Evolutionary conservation across 495 filamentous ascomycete species (phyloP).

Genomic region (Aspergillus diversus): DNA sequence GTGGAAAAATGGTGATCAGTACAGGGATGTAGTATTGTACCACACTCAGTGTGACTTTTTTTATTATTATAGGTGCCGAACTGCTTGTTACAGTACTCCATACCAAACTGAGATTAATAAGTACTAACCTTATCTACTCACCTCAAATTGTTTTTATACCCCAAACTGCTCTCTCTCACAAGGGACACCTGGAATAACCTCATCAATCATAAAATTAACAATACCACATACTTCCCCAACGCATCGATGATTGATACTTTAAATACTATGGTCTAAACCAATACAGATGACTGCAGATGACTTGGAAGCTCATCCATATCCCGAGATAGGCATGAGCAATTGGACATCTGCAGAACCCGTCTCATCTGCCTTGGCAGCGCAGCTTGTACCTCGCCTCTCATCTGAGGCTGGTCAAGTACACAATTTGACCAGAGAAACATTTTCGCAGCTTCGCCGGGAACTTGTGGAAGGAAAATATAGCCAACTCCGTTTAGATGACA

Average conservation of each 20-base stretch:
- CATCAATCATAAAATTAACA: not conserved
- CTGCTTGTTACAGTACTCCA: not conserved
- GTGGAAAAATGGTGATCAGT: not conserved
- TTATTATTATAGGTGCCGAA: not conserved
- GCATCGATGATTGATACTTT: not conserved
- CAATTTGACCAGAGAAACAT: conserved; percentile 54
- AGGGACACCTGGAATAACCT: too few species aligned
- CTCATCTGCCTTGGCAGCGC: conserved; percentile 70
- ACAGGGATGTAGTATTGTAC: too few species aligned
- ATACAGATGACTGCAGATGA: conserved; percentile 33
- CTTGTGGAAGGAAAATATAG: conserved; percentile 53
- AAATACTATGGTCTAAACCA: conserved; percentile 25
- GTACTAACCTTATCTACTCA: not conserved
- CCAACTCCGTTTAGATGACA: conserved; percentile 57
- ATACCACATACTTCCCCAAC: not conserved
- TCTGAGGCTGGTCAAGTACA: conserved; percentile 47
- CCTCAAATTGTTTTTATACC: not conserved
- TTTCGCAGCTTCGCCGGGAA: conserved; percentile 68
- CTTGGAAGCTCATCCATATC: conserved; percentile 23
- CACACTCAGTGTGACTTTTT: too few species aligned
- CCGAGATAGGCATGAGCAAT: conserved; percentile 22
- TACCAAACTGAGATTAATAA: not conserved
- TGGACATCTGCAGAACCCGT: conserved; percentile 48
- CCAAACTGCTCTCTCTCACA: not conserved
- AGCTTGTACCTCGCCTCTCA: conserved; percentile 55